Conservation (phyloP, 345 rosid species). For the Xanthoceras sorbifolium region DNA sequence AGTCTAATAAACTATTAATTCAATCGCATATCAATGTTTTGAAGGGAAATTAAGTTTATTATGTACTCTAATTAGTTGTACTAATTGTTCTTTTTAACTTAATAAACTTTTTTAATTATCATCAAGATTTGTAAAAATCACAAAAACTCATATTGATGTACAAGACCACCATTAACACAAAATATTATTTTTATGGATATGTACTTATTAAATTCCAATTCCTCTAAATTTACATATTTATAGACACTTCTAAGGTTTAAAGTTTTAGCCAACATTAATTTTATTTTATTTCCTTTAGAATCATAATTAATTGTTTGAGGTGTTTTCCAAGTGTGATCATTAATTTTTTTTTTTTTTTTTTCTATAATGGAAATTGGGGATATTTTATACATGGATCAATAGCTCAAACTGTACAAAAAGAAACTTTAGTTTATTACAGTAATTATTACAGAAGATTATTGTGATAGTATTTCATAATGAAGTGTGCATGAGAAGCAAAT, state of each 20-base stretch:
- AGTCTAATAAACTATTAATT: neutral
- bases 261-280: neutral
- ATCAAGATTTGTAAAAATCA: too few relatives aligned
- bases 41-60: too few relatives aligned
- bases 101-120: too few relatives aligned
- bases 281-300: neutral
- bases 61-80: neutral
- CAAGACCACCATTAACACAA: too few relatives aligned
- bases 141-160: too few relatives aligned
- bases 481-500: constrained; percentile 2
- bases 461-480: neutral
- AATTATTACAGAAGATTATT: neutral
- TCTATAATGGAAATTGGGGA: neutral
- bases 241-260: neutral
- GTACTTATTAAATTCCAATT: neutral
- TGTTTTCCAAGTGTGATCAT: neutral
- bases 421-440: constrained; percentile 7
- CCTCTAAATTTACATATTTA: neutral
- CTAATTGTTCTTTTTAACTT: neutral
- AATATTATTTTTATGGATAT: too few relatives aligned
- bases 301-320: neutral
- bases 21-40: neutral
- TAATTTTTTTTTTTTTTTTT: neutral
- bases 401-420: constrained; percentile 13
- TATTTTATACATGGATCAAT: neutral